These are phyloP conservation scores for Akebia trifoliata DNA, from an alignment of 164 flowering plant genomes.

Conservation along the genomic window DNA sequence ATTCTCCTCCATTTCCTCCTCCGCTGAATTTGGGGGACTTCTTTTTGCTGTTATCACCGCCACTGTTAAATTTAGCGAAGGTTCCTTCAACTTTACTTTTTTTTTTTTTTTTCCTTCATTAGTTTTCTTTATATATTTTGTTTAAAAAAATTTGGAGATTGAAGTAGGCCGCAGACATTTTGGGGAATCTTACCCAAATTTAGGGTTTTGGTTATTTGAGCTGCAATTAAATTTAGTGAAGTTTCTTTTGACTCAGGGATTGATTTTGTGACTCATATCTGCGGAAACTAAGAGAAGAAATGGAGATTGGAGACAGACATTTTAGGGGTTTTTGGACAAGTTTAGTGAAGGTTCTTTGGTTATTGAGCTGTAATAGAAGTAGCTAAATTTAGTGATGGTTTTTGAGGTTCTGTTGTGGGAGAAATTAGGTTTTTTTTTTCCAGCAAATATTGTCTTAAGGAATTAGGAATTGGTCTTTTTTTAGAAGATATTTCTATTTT, in stretches of 20 bases:
- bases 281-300: background rate
- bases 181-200: background rate
- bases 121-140: background rate
- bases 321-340: background rate
- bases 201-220: background rate
- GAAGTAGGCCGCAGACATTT: slow-evolving; percentile 1
- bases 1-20: slow-evolving; percentile 2
- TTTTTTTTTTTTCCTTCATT: background rate
- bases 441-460: background rate
- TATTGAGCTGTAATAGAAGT: background rate
- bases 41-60: background rate
- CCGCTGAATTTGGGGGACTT: background rate
- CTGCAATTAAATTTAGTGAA: slow-evolving; percentile 5
- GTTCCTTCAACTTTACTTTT: background rate
- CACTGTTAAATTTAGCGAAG: background rate
- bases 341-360: slow-evolving; percentile 4
- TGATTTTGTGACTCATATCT: background rate
- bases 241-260: background rate
- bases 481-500: background rate
- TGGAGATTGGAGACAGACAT: background rate
- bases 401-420: background rate
- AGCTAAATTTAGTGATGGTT: background rate
- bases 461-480: background rate
- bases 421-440: background rate
- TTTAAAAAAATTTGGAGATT: background rate